Evolutionary conservation across 768 basidiomycete genomes (phyloP).

Genomic region (Chalciporus piperatus): DNA sequence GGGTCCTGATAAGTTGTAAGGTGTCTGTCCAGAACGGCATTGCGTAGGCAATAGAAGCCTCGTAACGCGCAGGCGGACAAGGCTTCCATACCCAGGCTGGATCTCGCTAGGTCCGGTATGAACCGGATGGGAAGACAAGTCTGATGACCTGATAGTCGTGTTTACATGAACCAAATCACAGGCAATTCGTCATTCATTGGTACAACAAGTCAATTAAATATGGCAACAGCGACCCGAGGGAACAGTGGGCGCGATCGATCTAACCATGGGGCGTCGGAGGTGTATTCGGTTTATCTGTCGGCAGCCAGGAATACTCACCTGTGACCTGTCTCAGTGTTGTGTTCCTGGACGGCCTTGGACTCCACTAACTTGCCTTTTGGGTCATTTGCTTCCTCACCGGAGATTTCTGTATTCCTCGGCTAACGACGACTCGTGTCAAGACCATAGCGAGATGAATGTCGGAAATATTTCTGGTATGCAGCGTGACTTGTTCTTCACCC

Average conservation of each 20-base stretch:
- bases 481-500: neutral
- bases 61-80: conserved; percentile 17
- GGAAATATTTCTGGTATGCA: conserved; percentile 14
- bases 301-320: neutral
- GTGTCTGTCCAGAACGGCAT: conserved; percentile 30
- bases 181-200: conserved; percentile 11
- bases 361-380: conserved; percentile 14
- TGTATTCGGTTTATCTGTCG: neutral
- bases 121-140: conserved; percentile 15
- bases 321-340: conserved; percentile 8
- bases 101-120: conserved; percentile 16
- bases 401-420: conserved; percentile 13
- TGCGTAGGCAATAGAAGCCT: conserved; percentile 31
- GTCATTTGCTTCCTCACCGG: conserved; percentile 21
- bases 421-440: conserved; percentile 18
- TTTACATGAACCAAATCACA: conserved; percentile 10
- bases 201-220: conserved; percentile 4
- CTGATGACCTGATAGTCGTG: conserved; percentile 15
- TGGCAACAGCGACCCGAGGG: conserved; percentile 18
- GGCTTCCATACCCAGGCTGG: conserved; percentile 23
- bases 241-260: conserved; percentile 7
- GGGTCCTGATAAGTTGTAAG: conserved; percentile 31
- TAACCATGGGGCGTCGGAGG: neutral
- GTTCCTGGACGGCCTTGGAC: neutral
- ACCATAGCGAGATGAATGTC: neutral